phyloP scores from a whole-genome alignment of 768 basidiomycete genomes.

The Kwoniella dejecticola region DNA sequence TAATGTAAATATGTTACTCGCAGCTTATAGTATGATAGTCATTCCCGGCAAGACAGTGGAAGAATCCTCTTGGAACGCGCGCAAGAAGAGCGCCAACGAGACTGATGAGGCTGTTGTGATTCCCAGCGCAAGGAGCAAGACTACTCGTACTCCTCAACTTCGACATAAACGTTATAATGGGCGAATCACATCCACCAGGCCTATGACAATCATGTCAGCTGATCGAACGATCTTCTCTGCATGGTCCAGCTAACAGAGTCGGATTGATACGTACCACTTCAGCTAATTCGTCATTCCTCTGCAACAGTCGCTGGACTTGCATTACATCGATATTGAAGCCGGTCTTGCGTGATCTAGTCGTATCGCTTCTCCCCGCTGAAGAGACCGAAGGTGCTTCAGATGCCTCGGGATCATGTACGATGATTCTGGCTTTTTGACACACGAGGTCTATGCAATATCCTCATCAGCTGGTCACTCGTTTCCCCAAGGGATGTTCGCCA shows the following conservation, averaged over 20 bases:
- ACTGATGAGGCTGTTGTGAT: background rate
- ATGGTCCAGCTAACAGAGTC: background rate
- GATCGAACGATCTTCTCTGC: background rate
- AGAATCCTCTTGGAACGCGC: background rate
- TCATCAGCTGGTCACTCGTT: slow-evolving; percentile 6
- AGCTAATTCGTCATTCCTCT: slow-evolving; percentile 42
- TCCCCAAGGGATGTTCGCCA: background rate
- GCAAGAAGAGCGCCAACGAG: background rate
- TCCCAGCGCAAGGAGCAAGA: background rate
- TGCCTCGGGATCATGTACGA: slow-evolving; percentile 39
- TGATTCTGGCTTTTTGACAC: slow-evolving; percentile 50
- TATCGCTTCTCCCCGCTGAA: slow-evolving; percentile 21
- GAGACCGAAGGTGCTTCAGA: slow-evolving; percentile 40
- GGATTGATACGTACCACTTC: slow-evolving; percentile 36
- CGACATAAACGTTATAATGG: too few relatives aligned
- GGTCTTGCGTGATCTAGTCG: slow-evolving; percentile 10
- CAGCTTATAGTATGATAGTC: too few relatives aligned
- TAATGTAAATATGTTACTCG: too few relatives aligned
- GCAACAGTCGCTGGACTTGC: slow-evolving; percentile 45
- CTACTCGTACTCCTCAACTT: background rate
- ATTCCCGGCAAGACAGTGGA: too few relatives aligned
- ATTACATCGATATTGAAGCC: slow-evolving; percentile 42
- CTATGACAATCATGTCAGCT: slow-evolving; percentile 28
- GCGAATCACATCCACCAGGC: slow-evolving; percentile 47
- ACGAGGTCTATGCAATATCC: slow-evolving; percentile 36